These are phyloP conservation scores for Mycena belliarum DNA, from an alignment of 768 basidiomycete species.

Conservation along the genomic window DNA sequence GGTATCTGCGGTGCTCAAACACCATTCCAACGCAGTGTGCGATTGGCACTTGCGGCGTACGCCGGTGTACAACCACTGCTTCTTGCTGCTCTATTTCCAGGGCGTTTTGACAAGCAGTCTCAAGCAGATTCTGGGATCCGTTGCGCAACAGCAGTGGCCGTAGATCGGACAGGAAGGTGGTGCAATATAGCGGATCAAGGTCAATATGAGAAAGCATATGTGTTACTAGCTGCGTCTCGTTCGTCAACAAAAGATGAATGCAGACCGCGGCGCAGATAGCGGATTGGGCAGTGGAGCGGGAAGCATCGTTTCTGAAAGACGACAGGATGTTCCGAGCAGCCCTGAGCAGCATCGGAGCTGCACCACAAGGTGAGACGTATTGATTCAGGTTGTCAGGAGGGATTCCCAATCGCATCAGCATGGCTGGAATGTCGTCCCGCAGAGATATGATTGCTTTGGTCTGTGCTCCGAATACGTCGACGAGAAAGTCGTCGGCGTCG, in stretches of 20 bases:
- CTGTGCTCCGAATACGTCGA: slow-evolving; percentile 50
- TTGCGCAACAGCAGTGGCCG: slow-evolving; percentile 33
- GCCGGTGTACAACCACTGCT: slow-evolving; percentile 27
- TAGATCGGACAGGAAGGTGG: slow-evolving; percentile 40
- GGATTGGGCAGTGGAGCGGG: slow-evolving; percentile 26
- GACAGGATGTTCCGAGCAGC: slow-evolving; percentile 41
- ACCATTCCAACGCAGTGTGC: slow-evolving; percentile 53
- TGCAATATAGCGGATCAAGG: slow-evolving; percentile 43
- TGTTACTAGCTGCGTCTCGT: slow-evolving; percentile 32
- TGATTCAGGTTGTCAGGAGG: slow-evolving; percentile 18
- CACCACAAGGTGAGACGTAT: slow-evolving; percentile 31
- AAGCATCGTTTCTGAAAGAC: slow-evolving; percentile 27
- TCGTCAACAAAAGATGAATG: slow-evolving; percentile 38
- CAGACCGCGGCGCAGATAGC: slow-evolving; percentile 36
- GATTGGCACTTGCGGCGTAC: slow-evolving; percentile 26
- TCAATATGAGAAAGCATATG: slow-evolving; percentile 34
- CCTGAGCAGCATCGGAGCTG: slow-evolving; percentile 38
- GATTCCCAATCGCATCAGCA: slow-evolving; percentile 30
- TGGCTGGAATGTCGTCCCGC: slow-evolving; percentile 35
- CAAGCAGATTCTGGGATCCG: slow-evolving; percentile 28
- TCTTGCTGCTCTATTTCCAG: slow-evolving; percentile 33
- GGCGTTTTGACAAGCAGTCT: slow-evolving; percentile 30
- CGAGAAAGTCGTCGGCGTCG: slow-evolving; percentile 39
- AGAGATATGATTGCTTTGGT: slow-evolving; percentile 34
- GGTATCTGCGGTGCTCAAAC: slow-evolving; percentile 40